Evolutionary conservation across 192 early-diverging fungal species (phyloP), one percentile per base, ranked within the genome.

Genomic region (Backusella tarrabulga): DNA sequence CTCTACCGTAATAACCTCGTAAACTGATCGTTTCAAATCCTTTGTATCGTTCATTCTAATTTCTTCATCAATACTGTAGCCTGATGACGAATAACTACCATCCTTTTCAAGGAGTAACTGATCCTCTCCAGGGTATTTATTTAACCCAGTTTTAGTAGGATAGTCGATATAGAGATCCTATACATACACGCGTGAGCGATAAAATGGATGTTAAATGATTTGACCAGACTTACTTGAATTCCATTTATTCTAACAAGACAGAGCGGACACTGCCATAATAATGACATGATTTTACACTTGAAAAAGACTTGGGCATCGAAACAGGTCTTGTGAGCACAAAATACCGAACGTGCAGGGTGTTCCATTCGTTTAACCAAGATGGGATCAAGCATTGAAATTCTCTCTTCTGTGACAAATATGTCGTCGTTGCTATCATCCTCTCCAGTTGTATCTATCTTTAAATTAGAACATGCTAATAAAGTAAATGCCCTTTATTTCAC

Each of bases 91-190:
- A 34, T 72, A 72, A 23, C 19, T 23, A 15, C 42, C 71, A 72
- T 72, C 26, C 26, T 50, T 50, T 19, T 44, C 44, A 2, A 67
- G 38, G 7, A 75, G 6, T n/a, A 75, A 46, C 46, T 66, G 21
- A n/a, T 75, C 74, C 36, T n/a, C 63, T 0, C 67, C 34, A 15
- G 60, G 74, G 19, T 46, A 46, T 19, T 68, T 68, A 19, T n/a
- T 67, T 32, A 75, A 68, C 21, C 63, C 74, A 34, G n/a, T 14
- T 44, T 67, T 75, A 38, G 41, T 32, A 1, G 52, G 60, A 32
- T 75, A 75, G 34, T 75, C 74, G 21, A 75, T 75, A 44, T 67
- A 75, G 15, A 75, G 56, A 34, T 75, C 74, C 74, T 74, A 63
- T 6, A 26, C n/a, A 60, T 15, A 44, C 15, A 19, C 3, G 42